phyloP scores from a whole-genome alignment of 306 rosid genomes.

The Casuarina equisetifolia region DNA sequence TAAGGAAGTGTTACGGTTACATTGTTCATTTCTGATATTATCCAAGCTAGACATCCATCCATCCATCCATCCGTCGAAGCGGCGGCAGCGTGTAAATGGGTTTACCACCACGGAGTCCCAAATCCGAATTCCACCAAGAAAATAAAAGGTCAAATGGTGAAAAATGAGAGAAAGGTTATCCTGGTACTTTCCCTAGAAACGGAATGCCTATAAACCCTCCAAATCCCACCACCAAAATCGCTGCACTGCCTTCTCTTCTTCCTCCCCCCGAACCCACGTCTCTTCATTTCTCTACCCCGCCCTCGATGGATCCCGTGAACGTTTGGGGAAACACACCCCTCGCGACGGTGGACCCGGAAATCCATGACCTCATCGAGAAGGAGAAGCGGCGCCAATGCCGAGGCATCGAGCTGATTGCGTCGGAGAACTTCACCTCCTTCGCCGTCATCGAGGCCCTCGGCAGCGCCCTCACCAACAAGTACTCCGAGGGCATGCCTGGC shows the following conservation, averaged over 20 bases:
- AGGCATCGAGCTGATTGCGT: slow-evolving; percentile 91
- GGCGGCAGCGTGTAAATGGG: neutral
- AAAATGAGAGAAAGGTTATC: neutral
- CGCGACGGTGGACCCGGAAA: slow-evolving; percentile 61
- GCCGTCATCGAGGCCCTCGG: slow-evolving; percentile 96
- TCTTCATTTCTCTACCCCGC: neutral
- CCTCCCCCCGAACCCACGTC: neutral
- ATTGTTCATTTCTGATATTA: too few species aligned
- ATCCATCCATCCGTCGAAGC: too few species aligned
- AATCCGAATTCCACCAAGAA: neutral
- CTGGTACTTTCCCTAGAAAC: neutral
- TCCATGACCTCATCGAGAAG: slow-evolving; percentile 81
- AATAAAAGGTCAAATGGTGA: neutral
- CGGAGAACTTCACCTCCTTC: slow-evolving; percentile 92
- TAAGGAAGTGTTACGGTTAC: too few species aligned
- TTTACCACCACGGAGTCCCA: neutral
- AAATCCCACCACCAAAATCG: neutral
- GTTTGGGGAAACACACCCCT: slow-evolving; percentile 79
- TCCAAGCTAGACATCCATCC: too few species aligned
- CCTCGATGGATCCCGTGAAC: slow-evolving; percentile 68
- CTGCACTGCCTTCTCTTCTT: neutral
- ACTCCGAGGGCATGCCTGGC: slow-evolving; percentile 93
- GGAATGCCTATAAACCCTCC: neutral
- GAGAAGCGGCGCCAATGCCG: slow-evolving; percentile 94
- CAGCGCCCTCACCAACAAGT: slow-evolving; percentile 81